These are phyloP conservation scores for Tirmania nivea DNA, from an alignment of 495 filamentous ascomycete species.

Conservation along the genomic window DNA sequence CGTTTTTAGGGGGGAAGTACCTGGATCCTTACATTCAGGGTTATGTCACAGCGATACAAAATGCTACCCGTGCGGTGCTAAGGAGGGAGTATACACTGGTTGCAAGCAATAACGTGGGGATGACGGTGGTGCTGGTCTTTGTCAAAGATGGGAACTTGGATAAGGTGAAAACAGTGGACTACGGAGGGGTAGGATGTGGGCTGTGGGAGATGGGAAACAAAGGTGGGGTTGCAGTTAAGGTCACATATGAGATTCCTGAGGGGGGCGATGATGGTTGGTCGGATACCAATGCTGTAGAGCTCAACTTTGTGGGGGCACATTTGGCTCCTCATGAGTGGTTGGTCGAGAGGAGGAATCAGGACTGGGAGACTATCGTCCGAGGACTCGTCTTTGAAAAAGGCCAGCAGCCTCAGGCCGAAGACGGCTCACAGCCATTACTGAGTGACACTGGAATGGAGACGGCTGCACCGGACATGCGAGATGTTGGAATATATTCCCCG, in stretches of 20 bases:
- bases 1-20: slow-evolving; percentile 69
- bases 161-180: slow-evolving; percentile 29
- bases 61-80: slow-evolving; percentile 29
- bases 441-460: slow-evolving; percentile 15
- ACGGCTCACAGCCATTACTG: not conserved
- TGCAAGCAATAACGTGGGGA: slow-evolving; percentile 1
- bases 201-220: slow-evolving; percentile 82
- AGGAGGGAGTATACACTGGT: not conserved
- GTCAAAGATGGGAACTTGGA: slow-evolving; percentile 35
- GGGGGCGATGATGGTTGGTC: slow-evolving; percentile 9
- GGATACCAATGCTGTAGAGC: slow-evolving; percentile 27
- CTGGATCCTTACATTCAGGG: slow-evolving; percentile 52
- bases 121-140: slow-evolving; percentile 19
- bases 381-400: slow-evolving; percentile 46
- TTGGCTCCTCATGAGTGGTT: slow-evolving; percentile 66
- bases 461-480: slow-evolving; percentile 2
- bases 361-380: slow-evolving; percentile 66
- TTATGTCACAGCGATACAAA: slow-evolving; percentile 44
- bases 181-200: slow-evolving; percentile 61
- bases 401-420: slow-evolving; percentile 17
- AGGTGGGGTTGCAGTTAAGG: slow-evolving; percentile 59
- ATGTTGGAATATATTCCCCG: slow-evolving; percentile 39
- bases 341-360: slow-evolving; percentile 46
- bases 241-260: slow-evolving; percentile 27
- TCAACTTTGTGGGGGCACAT: slow-evolving; percentile 79